These are phyloP conservation scores for Paramecium caudatum DNA, from an alignment of 73 alveolate genomes.

Conservation along the genomic window DNA sequence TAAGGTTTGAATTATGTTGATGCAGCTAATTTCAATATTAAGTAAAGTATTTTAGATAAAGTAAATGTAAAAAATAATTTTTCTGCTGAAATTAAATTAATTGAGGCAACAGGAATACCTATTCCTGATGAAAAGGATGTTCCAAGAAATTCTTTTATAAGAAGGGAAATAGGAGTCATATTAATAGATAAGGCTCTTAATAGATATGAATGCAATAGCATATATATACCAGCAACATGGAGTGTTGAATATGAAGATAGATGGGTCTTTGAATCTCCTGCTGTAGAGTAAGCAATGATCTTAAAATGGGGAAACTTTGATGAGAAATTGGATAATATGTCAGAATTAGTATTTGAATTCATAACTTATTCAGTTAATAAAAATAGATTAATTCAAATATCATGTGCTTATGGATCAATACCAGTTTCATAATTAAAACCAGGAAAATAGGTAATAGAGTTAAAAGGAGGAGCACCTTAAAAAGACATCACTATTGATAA, in stretches of 20 bases:
- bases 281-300: slow-evolving; percentile 24
- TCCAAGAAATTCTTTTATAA: slow-evolving; percentile 2
- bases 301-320: slow-evolving; percentile 74
- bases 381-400: slow-evolving; percentile 53
- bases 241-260: slow-evolving; percentile 75
- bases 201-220: slow-evolving; percentile 54
- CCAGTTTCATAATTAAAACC: slow-evolving; percentile 69
- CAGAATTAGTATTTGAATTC: slow-evolving; percentile 58
- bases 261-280: slow-evolving; percentile 68
- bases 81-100: slow-evolving; percentile 33
- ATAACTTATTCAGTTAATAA: slow-evolving; percentile 3
- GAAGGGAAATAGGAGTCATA: slow-evolving; percentile 69
- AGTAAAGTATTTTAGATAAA: slow-evolving; percentile 62
- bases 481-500: slow-evolving; percentile 69
- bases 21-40: slow-evolving; percentile 16
- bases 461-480: slow-evolving; percentile 74
- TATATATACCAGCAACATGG: slow-evolving; percentile 72
- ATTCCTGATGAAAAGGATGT: slow-evolving; percentile 72
- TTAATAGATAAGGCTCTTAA: slow-evolving; percentile 55
- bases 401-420: slow-evolving; percentile 71
- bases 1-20: slow-evolving; percentile 41
- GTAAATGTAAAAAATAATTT: slow-evolving; percentile 37
- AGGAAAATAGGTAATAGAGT: slow-evolving; percentile 35
- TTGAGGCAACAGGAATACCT: slow-evolving; percentile 75
- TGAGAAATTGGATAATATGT: slow-evolving; percentile 57